Conservation (phyloP, 257 asterid species). For the Coffea canephora region DNA sequence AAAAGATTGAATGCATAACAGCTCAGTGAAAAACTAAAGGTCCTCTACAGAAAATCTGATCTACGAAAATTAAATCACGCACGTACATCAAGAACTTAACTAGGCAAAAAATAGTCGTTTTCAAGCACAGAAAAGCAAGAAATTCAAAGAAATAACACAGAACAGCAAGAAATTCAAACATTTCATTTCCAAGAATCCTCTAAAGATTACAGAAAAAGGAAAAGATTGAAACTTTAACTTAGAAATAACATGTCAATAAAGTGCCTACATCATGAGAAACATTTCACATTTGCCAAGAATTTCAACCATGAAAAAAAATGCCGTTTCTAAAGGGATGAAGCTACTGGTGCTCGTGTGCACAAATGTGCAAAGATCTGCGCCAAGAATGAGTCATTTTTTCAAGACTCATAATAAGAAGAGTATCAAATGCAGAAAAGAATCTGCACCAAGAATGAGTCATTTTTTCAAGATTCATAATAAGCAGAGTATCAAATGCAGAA, state of each 20-base stretch:
- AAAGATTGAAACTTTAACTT: background rate
- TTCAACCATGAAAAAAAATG: background rate
- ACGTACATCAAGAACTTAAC: background rate
- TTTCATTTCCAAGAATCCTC: background rate
- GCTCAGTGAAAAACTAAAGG: background rate
- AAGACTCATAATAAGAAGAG: background rate
- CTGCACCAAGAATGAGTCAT: background rate
- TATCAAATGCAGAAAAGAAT: background rate
- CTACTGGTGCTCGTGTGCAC: background rate
- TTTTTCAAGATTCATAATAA: slow-evolving; percentile 13
- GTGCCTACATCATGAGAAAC: background rate
- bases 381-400: background rate
- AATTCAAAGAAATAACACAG: background rate
- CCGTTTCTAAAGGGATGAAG: background rate
- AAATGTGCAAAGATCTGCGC: slow-evolving; percentile 3
- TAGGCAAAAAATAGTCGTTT: background rate
- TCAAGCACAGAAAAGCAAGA: background rate
- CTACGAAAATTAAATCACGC: background rate
- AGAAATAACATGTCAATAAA: background rate
- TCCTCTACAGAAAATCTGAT: background rate
- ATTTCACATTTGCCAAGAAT: background rate
- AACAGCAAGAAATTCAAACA: background rate
- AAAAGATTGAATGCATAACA: background rate
- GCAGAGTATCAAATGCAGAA: background rate
- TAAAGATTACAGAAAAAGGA: background rate